A percentile compares a stretch with the other conserved stretches of the same genome.
phyloP scores from a whole-genome alignment of 202 grass and related monocot genomes.

The Setaria italica region DNA sequence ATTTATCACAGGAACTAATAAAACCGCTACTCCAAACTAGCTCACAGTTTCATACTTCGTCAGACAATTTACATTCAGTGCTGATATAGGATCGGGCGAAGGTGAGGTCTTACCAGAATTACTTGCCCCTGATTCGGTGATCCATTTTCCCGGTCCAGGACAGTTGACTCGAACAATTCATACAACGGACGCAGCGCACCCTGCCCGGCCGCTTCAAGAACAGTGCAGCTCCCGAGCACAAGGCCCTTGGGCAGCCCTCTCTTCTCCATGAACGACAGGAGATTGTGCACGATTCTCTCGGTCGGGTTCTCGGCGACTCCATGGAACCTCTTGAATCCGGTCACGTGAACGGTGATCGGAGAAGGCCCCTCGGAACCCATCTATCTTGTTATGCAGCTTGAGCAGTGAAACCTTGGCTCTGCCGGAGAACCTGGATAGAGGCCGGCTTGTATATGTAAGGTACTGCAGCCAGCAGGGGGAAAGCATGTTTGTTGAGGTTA shows the following conservation, averaged over 20 bases:
- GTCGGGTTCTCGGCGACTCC: slow-evolving; percentile 69
- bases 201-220: slow-evolving; percentile 65
- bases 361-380: slow-evolving; percentile 76
- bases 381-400: background rate
- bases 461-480: background rate
- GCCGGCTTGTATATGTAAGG: background rate
- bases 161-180: slow-evolving; percentile 50
- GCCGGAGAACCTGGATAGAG: background rate
- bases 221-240: slow-evolving; percentile 57
- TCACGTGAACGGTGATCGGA: slow-evolving; percentile 51
- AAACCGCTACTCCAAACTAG: background rate
- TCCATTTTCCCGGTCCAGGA: slow-evolving; percentile 4
- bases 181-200: slow-evolving; percentile 49
- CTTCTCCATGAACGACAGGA: slow-evolving; percentile 55
- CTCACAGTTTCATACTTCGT: background rate
- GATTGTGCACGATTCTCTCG: slow-evolving; percentile 57
- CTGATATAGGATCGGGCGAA: background rate
- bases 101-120: slow-evolving; percentile 48
- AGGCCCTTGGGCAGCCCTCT: slow-evolving; percentile 64
- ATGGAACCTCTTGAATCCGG: slow-evolving; percentile 74
- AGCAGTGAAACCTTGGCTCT: background rate
- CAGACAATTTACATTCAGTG: background rate
- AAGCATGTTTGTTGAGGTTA: background rate
- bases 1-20: background rate
- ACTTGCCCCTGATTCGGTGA: slow-evolving; percentile 22